Base-by-base conservation (phyloP, 495 filamentous ascomycete genomes). In the Podospora pseudoanserina region DNA sequence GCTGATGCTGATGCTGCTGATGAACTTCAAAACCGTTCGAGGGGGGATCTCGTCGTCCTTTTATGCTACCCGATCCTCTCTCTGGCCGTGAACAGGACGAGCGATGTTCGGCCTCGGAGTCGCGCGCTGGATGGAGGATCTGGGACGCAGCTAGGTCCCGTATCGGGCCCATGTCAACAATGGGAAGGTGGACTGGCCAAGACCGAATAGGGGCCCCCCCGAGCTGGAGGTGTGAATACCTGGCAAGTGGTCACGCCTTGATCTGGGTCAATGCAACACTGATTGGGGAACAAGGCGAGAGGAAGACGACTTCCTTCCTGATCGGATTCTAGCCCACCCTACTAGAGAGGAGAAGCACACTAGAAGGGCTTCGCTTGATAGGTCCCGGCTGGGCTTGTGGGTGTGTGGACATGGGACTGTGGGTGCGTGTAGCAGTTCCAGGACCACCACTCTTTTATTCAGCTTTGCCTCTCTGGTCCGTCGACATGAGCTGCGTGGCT, bases 241-340 rank as follows among this genome's bases (percentile, higher is more conserved):
- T 65, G 11, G 16, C 0, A 28, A 15, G 4, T 19, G 53, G 56
- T 49, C 67, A 58, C 15, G 44, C 57, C 53, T n/a, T 28, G 13
- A 53, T 27, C 23, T 60, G 67, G 39, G 39, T 49, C 67, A 58
- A 69, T 69, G 67, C 58, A 26, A 65, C 67, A 55, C 30, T 18
- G 23, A 44, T 59, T 49, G 39, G 39, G 39, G 39, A 49, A 49
- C 32, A 59, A 27, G 20, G 55, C 7, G 28, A 58, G 53, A 6
- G 4, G 20, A 18, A 56, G 26, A 23, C 18, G 27, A 56, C 66
- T 69, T 71, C 73, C 73, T 75, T 73, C 73, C 71, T 64, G 66
- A 75, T 75, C 67, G 27, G 68, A 69, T 55, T 60, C 26, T 27
- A 44, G 28, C 32, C 27, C 63, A 9, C 28, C n/a, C 23, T 56